Evolutionary conservation across 2,329 filamentous ascomycete species (phyloP), one percentile per base, ranked within the genome.

Genomic region (Fusarium abutilonis): DNA sequence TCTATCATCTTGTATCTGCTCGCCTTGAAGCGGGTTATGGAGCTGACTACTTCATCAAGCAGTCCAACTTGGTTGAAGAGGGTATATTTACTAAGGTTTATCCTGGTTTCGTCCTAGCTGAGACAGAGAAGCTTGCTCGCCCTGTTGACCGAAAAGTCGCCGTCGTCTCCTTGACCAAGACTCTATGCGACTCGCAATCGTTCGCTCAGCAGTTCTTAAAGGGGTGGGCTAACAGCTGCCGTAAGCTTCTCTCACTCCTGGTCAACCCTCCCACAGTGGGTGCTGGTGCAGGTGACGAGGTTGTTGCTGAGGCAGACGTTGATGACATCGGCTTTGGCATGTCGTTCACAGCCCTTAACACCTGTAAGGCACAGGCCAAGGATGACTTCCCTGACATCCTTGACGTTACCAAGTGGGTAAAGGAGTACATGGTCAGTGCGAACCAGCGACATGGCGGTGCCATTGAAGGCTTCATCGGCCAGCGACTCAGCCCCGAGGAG

Each of bases 251-350:
- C 38, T 92, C 94, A 69, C 83, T 98, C 13, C 83, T 99, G 8
- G 89, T 94, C 73, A 96, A 97, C 76, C 92, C 94, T 23, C 93
- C 94, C 3, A 78, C 80, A 32, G 85, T 94, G 5, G 79, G 84
- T 7, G 78, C 81, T 14, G 85, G 89, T 2, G 79, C 83, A 32
- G 88, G 89, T 54, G 89, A 92, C 63, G 92, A 96, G 66, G 79
- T 91, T 46, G 89, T 96, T 63, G 86, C 87, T 10, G 95, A 98
- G 73, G 89, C 92, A 4, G 94, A 98, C 70, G 91, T 97, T 23
- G 95, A 99, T 70, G 95, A 99, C 74, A 88, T 97, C 66, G 89
- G 92, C 26, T 99, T 99, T 72, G 95, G 95, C 23, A 88, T 97
- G 64, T 94, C 93, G 9, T 99, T 96, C 78, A 98, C 95, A 1